These are phyloP conservation scores for Globisporangium takayamanum DNA, from an alignment of 352 stramenopile species.

Conservation along the genomic window DNA sequence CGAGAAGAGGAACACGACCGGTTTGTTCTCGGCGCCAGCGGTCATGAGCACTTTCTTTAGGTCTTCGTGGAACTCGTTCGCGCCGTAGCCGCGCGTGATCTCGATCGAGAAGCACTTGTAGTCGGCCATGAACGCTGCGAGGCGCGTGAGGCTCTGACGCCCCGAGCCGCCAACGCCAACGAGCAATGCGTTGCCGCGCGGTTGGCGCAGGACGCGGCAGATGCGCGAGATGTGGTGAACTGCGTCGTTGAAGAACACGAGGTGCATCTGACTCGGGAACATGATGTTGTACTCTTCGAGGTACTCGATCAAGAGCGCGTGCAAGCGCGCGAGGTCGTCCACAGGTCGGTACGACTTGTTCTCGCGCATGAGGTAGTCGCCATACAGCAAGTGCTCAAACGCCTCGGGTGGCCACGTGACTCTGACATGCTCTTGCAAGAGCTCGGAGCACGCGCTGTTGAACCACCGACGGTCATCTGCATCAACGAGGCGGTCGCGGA, in stretches of 20 bases:
- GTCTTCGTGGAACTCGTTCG: slow-evolving; percentile 90
- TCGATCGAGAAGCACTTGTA: slow-evolving; percentile 91
- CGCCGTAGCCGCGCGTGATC: slow-evolving; percentile 89
- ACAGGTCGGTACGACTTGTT: slow-evolving; percentile 73
- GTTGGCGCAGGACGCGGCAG: slow-evolving; percentile 88
- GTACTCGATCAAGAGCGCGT: slow-evolving; percentile 83
- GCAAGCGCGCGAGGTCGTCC: slow-evolving; percentile 55
- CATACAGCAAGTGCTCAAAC: slow-evolving; percentile 87
- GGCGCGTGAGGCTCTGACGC: slow-evolving; percentile 86
- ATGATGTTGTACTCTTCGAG: slow-evolving; percentile 95
- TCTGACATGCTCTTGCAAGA: slow-evolving; percentile 62
- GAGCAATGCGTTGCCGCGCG: slow-evolving; percentile 88
- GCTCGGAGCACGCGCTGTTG: slow-evolving; percentile 66
- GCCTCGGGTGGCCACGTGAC: slow-evolving; percentile 46
- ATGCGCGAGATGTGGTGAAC: slow-evolving; percentile 93
- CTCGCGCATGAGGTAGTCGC: slow-evolving; percentile 85
- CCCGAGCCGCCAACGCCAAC: slow-evolving; percentile 90
- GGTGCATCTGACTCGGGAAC: slow-evolving; percentile 90
- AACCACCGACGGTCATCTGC: slow-evolving; percentile 85
- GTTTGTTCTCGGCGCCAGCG: slow-evolving; percentile 82
- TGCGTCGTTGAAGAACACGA: slow-evolving; percentile 94
- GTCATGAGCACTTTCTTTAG: slow-evolving; percentile 89
- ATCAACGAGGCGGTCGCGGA: slow-evolving; percentile 89
- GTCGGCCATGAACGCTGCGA: slow-evolving; percentile 89
- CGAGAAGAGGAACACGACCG: slow-evolving; percentile 90